A percentile compares a stretch with the other conserved stretches of the same genome.
phyloP scores from a whole-genome alignment of 2,329 filamentous ascomycete genomes.

The Xylaria sp. region DNA sequence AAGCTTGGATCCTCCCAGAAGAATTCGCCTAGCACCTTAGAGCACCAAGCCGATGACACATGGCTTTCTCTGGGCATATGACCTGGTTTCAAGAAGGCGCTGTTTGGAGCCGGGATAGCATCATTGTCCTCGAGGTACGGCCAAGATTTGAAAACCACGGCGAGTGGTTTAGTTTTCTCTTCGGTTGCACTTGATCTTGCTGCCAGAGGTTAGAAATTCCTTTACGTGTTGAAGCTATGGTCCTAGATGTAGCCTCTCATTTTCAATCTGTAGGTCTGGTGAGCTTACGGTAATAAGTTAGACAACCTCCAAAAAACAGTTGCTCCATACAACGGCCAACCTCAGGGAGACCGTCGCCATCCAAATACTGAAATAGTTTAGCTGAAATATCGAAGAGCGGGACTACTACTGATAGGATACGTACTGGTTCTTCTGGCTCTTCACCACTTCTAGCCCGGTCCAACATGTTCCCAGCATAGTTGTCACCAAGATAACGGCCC shows the following conservation, averaged over 20 bases:
- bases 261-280: background rate
- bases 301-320: slow-evolving; percentile 1
- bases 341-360: slow-evolving; percentile 2
- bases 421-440: background rate
- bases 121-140: background rate
- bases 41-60: slow-evolving; percentile 6
- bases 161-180: background rate
- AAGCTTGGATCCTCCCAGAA: slow-evolving; percentile 15
- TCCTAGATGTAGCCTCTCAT: no score
- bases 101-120: background rate
- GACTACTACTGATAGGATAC: background rate
- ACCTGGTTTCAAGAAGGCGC: background rate
- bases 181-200: no score
- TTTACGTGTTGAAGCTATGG: background rate
- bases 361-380: slow-evolving; percentile 4
- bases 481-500: background rate
- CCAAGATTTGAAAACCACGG: background rate
- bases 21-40: slow-evolving; percentile 7
- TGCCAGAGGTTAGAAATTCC: no score
- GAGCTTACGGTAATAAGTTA: background rate
- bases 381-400: background rate
- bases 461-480: slow-evolving; percentile 1
- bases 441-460: background rate
- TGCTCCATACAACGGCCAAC: slow-evolving; percentile 19
- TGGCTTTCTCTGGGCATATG: background rate